phyloP scores from a whole-genome alignment of 176 grass and related monocot species.

The Oryza officinalis region DNA sequence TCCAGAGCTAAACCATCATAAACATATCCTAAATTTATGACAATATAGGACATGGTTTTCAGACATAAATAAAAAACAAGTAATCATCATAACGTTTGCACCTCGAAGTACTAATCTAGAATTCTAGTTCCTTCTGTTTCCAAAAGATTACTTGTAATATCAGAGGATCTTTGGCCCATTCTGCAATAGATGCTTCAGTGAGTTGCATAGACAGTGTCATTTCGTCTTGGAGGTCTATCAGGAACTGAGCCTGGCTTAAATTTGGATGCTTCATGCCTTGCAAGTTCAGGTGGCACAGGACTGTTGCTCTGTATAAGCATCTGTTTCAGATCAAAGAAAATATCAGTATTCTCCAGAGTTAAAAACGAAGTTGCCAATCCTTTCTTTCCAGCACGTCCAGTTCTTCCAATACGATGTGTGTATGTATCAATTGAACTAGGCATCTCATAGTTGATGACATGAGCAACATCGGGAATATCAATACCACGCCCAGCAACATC shows the following conservation, averaged over 20 bases:
- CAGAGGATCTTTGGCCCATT: neutral
- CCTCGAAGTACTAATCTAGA: conserved; percentile 46
- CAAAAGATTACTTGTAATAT: neutral
- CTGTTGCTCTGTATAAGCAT: conserved; percentile 97
- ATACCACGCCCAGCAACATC: conserved; percentile 98
- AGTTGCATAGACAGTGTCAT: conserved; percentile 72
- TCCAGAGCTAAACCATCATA: conserved; percentile 16
- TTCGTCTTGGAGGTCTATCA: conserved; percentile 83
- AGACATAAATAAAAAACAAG: conserved; percentile 10
- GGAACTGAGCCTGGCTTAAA: conserved; percentile 90
- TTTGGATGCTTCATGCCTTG: conserved; percentile 90
- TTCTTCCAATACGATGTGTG: conserved; percentile 95
- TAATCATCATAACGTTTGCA: conserved; percentile 39
- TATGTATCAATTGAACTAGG: conserved; percentile 80
- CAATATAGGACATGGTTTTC: conserved; percentile 14
- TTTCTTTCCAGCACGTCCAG: conserved; percentile 93
- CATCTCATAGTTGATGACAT: conserved; percentile 98
- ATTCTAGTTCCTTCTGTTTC: conserved; percentile 35
- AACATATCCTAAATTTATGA: conserved; percentile 13
- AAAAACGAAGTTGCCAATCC: conserved; percentile 87
- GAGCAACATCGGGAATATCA: conserved; percentile 97
- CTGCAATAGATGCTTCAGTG: conserved; percentile 33
- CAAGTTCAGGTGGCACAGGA: conserved; percentile 90
- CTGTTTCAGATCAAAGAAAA: conserved; percentile 98
- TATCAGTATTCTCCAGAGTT: conserved; percentile 70